Percentiles rank a stretch among this genome's conserved stretches.
phyloP scores from a whole-genome alignment of 306 rosid genomes.

The Vigna angularis region DNA sequence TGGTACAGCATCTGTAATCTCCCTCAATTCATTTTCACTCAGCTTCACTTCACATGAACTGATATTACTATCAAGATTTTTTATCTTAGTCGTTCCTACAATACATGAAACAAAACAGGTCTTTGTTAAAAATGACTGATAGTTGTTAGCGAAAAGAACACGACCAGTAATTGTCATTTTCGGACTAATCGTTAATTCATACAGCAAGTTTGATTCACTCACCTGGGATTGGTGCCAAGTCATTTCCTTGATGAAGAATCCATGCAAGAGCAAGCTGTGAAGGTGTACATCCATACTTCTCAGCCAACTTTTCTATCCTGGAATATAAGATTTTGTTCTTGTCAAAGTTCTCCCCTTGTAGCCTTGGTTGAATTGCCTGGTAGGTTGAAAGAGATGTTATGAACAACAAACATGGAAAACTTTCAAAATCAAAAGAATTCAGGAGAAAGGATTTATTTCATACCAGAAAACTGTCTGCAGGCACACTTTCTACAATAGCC shows the following conservation, averaged over 20 bases:
- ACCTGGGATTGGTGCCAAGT: conserved; percentile 80
- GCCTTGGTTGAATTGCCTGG: conserved; percentile 63
- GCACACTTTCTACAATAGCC: conserved; percentile 64
- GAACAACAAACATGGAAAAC: conserved; percentile 4
- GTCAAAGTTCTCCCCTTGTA: conserved; percentile 67
- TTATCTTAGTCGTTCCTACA: conserved; percentile 70
- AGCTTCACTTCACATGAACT: conserved; percentile 61
- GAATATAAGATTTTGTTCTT: conserved; percentile 60
- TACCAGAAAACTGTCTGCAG: conserved; percentile 61
- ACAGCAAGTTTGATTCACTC: conserved; percentile 22
- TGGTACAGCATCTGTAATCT: conserved; percentile 57
- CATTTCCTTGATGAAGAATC: conserved; percentile 68
- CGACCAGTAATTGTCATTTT: too few relatives aligned
- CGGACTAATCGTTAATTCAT: background rate
- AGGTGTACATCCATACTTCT: conserved; percentile 58
- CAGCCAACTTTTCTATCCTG: conserved; percentile 56
- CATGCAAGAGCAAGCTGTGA: conserved; percentile 78
- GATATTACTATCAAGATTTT: conserved; percentile 63
- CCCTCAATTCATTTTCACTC: conserved; percentile 50
- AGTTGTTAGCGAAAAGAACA: too few relatives aligned
- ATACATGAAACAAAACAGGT: background rate
- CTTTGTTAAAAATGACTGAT: background rate
- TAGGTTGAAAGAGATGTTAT: conserved; percentile 14
- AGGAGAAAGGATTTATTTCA: conserved; percentile 18
- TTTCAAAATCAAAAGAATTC: background rate